Conservation (phyloP, 108 stramenopile species). For the Licmophora abbreviata region DNA sequence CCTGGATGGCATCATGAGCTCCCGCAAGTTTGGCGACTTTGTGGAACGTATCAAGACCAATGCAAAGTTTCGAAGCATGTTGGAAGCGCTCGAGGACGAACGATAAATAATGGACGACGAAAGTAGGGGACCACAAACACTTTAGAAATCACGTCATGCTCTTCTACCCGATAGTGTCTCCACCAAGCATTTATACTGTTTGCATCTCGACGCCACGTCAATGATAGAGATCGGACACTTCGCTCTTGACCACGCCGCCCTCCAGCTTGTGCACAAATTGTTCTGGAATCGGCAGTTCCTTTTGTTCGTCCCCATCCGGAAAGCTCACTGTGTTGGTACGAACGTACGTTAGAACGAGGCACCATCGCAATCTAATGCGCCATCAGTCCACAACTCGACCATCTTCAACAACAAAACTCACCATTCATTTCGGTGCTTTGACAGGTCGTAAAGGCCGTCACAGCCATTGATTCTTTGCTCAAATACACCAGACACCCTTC, state of each 20-base stretch:
- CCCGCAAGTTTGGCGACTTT: conserved; percentile 63
- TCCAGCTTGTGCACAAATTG: conserved; percentile 86
- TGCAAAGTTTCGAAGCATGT: conserved; percentile 28
- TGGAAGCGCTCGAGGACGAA: conserved; percentile 47
- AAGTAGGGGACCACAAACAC: no score
- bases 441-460: conserved; percentile 77
- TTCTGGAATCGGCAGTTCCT: conserved; percentile 96
- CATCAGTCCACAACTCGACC: no score
- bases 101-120: no score
- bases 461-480: conserved; percentile 53
- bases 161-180: no score
- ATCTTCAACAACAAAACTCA: no score
- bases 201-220: no score
- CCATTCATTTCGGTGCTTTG: conserved; percentile 96
- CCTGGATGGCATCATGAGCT: conserved; percentile 63
- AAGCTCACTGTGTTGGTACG: no score
- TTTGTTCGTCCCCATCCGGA: conserved; percentile 85
- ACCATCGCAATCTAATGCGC: no score
- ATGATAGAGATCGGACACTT: conserved; percentile 89
- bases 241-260: conserved; percentile 49
- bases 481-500: conserved; percentile 86
- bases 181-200: no score
- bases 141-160: no score
- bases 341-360: no score
- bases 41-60: conserved; percentile 43